These are phyloP conservation scores for Paramyrothecium sp. DNA, from an alignment of 2,329 filamentous ascomycete species.

Conservation along the genomic window DNA sequence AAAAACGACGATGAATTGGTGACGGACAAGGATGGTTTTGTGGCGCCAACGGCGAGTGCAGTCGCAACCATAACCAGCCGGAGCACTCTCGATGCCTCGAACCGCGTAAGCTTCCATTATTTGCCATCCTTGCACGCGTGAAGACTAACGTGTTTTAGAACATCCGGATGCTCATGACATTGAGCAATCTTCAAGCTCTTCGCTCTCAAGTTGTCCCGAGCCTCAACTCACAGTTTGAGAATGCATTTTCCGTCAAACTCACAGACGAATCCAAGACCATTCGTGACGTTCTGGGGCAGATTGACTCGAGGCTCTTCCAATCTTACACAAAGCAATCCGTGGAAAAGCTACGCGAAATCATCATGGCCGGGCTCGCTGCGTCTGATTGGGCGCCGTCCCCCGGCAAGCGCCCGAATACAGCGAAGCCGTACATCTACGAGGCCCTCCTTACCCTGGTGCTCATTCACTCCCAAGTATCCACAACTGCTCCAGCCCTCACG, in stretches of 20 bases:
- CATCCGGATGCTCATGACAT: constrained; percentile 87
- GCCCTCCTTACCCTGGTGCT: constrained; percentile 82
- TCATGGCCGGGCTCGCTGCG: constrained; percentile 69
- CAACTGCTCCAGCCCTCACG: constrained; percentile 74
- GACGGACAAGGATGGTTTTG: constrained; percentile 42
- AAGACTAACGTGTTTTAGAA: constrained; percentile 54
- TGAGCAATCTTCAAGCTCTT: constrained; percentile 86
- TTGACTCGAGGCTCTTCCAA: constrained; percentile 87
- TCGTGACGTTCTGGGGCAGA: constrained; percentile 84
- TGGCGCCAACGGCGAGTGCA: constrained; percentile 24
- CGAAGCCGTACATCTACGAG: constrained; percentile 86
- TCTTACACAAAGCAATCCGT: constrained; percentile 83
- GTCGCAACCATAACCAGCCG: constrained; percentile 37
- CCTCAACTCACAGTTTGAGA: constrained; percentile 91
- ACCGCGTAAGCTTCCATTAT: constrained; percentile 44
- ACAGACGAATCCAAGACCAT: constrained; percentile 93
- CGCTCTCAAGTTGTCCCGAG: constrained; percentile 80
- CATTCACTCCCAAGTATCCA: constrained; percentile 86
- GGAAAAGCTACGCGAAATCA: constrained; percentile 64
- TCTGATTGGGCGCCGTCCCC: constrained; percentile 67
- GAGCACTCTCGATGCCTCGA: constrained; percentile 52
- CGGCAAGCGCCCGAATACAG: constrained; percentile 64
- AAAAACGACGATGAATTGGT: constrained; percentile 64
- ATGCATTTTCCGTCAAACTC: constrained; percentile 88
- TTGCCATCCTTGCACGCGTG: neutral